phyloP scores from a whole-genome alignment of 73 alveolate genomes.

The Paramecium octaurelia region DNA sequence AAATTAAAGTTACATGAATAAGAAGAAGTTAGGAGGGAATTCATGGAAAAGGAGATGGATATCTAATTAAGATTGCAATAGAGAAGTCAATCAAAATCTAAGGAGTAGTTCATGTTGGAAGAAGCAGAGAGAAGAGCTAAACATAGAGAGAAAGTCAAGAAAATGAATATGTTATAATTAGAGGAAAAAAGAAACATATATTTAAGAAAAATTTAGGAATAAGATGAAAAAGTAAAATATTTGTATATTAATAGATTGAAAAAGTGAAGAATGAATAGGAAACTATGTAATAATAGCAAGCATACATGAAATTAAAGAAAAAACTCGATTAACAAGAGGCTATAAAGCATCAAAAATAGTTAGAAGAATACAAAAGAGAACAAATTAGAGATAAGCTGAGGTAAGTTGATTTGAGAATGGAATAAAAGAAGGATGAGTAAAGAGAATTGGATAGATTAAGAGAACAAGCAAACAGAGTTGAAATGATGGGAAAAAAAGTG shows the following conservation, averaged over 20 bases:
- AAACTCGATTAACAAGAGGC: slow-evolving; percentile 13
- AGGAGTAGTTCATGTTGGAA: neutral
- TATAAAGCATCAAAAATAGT: slow-evolving; percentile 20
- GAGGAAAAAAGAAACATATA: neutral
- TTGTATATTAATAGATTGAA: neutral
- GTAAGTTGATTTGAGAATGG: slow-evolving; percentile 24
- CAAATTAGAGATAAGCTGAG: slow-evolving; percentile 10
- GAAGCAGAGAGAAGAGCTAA: neutral
- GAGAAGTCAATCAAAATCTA: neutral
- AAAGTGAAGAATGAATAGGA: neutral
- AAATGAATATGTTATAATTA: neutral
- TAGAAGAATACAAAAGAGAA: slow-evolving; percentile 39
- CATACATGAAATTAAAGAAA: slow-evolving; percentile 2
- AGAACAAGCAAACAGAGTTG: slow-evolving; percentile 20
- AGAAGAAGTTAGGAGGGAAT: neutral
- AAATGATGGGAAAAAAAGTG: neutral
- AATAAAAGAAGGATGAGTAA: neutral
- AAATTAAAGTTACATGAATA: neutral
- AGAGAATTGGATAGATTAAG: neutral
- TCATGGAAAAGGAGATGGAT: neutral
- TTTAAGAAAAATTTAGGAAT: neutral
- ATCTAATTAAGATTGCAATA: neutral
- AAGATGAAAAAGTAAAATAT: neutral
- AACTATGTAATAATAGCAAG: neutral
- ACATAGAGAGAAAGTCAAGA: slow-evolving; percentile 11